Evolutionary conservation across 805 yeast species (phyloP).

Genomic region (Starmerella bombicola): DNA sequence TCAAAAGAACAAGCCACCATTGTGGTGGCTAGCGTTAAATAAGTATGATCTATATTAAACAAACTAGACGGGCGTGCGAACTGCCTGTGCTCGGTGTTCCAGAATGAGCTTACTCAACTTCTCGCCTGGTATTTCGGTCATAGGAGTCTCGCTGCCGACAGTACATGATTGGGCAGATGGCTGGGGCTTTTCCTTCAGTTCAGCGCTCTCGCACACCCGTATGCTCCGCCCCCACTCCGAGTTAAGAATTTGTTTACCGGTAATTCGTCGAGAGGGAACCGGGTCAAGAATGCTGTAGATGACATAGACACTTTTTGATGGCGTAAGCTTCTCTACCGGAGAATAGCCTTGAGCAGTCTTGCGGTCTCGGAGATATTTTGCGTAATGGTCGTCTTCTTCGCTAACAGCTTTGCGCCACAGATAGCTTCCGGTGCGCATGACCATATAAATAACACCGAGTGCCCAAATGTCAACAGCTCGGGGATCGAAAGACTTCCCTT

Average conservation of each 20-base stretch:
- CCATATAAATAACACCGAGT: slow-evolving; percentile 62
- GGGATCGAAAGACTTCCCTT: slow-evolving; percentile 51
- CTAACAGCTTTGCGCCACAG: slow-evolving; percentile 73
- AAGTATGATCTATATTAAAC: no score
- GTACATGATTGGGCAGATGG: no score
- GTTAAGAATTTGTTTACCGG: slow-evolving; percentile 73
- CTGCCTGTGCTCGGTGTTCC: no score
- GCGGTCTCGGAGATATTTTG: slow-evolving; percentile 61
- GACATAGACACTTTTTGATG: slow-evolving; percentile 85
- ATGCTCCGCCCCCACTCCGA: slow-evolving; percentile 96
- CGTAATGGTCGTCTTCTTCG: slow-evolving; percentile 67
- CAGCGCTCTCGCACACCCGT: slow-evolving; percentile 61
- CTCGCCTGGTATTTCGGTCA: no score
- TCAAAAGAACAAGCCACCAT: no score
- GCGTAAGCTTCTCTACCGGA: slow-evolving; percentile 73
- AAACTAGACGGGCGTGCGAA: no score
- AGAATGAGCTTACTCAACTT: no score
- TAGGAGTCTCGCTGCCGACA: no score
- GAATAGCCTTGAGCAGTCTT: slow-evolving; percentile 78
- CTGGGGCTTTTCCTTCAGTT: slow-evolving; percentile 15
- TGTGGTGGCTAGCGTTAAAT: no score
- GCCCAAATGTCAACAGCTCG: slow-evolving; percentile 83
- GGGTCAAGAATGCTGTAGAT: slow-evolving; percentile 91
- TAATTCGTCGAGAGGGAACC: slow-evolving; percentile 72
- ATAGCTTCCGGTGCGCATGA: slow-evolving; percentile 84